These are phyloP conservation scores for Corynascus novoguineensis DNA, from an alignment of 495 filamentous ascomycete species.

Conservation along the genomic window DNA sequence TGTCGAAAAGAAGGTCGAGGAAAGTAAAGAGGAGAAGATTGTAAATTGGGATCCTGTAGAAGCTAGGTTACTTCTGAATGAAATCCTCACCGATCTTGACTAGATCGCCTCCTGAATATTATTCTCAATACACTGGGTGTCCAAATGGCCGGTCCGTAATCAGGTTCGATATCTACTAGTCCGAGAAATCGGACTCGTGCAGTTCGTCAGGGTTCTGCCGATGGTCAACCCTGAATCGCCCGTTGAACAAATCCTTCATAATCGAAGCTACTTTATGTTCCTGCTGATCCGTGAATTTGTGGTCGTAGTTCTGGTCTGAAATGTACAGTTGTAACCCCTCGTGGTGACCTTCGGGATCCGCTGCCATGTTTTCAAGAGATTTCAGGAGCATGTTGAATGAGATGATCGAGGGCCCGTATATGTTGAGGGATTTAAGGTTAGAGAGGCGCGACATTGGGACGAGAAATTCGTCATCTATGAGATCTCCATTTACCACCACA, in stretches of 20 bases:
- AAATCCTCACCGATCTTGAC: constrained; percentile 6
- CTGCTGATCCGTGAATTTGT: constrained; percentile 20
- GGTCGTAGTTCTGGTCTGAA: constrained; percentile 21
- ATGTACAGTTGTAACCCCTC: constrained; percentile 28
- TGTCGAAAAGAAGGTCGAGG: constrained; percentile 24
- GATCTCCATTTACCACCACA: constrained; percentile 50
- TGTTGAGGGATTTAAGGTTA: constrained; percentile 41
- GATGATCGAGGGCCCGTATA: constrained; percentile 47
- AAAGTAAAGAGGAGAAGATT: constrained; percentile 15
- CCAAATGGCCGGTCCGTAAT: neutral
- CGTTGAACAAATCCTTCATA: constrained; percentile 21
- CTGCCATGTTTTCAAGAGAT: constrained; percentile 41
- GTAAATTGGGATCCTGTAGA: constrained; percentile 19
- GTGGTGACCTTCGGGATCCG: constrained; percentile 24
- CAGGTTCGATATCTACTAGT: constrained; percentile 10
- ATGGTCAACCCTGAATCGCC: constrained; percentile 28
- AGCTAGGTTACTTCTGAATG: constrained; percentile 13
- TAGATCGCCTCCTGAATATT: neutral
- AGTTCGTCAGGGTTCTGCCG: constrained; percentile 29
- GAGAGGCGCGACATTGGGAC: constrained; percentile 33
- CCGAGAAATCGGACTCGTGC: constrained; percentile 32
- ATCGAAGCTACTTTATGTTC: constrained; percentile 16
- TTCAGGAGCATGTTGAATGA: constrained; percentile 38
- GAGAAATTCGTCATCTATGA: constrained; percentile 48
- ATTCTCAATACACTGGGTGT: neutral